These are phyloP conservation scores for Eutrema yunnanense DNA, from an alignment of 345 rosid species.

Conservation along the genomic window DNA sequence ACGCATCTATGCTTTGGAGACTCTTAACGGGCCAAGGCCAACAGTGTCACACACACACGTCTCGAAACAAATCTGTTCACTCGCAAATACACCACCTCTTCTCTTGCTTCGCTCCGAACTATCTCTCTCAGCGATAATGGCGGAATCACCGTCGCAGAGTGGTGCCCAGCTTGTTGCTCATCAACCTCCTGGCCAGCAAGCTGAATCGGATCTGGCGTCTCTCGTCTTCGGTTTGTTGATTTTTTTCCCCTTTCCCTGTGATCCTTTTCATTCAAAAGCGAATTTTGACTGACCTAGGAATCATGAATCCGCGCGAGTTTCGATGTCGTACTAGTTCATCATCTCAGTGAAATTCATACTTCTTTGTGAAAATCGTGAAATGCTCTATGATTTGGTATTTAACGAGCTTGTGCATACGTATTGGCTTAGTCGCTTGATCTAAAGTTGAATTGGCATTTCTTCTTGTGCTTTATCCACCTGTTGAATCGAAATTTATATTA, in stretches of 20 bases:
- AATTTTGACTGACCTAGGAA: neutral
- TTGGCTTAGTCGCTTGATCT: neutral
- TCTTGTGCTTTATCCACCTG: neutral
- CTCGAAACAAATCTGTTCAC: neutral
- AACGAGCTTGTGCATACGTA: neutral
- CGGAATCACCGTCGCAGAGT: slow-evolving; percentile 36
- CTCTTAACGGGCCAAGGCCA: neutral
- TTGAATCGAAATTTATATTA: neutral
- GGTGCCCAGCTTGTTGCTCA: slow-evolving; percentile 29
- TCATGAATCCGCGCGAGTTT: neutral
- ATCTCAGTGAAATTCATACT: neutral
- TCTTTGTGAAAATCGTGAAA: neutral
- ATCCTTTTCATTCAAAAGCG: neutral
- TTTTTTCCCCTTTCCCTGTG: neutral
- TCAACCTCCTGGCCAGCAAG: slow-evolving; percentile 28
- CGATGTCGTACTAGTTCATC: neutral
- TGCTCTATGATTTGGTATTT: neutral
- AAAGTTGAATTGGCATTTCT: neutral
- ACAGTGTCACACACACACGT: neutral
- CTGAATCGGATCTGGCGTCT: slow-evolving; percentile 64
- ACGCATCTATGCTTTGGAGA: neutral
- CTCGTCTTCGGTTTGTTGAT: slow-evolving; percentile 52
- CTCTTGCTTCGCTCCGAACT: neutral
- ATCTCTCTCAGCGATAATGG: slow-evolving; percentile 39
- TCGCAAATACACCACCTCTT: neutral